Conservation (phyloP, 495 filamentous ascomycete genomes). For the Thozetella sp. region DNA sequence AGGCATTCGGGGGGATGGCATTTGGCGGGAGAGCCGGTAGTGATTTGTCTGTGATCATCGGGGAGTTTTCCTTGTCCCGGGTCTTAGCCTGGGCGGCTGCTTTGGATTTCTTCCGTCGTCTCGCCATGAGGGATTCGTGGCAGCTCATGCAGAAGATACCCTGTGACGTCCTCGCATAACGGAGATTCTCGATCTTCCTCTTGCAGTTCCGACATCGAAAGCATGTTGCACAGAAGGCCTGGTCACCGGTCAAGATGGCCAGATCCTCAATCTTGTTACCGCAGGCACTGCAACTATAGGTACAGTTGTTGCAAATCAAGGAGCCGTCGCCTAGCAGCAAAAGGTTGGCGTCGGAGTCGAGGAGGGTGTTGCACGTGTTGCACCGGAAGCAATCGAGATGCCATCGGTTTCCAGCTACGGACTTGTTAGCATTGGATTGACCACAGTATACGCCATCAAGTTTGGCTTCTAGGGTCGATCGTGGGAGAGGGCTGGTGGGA, state of each 20-base stretch:
- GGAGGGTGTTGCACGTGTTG: slow-evolving; percentile 90
- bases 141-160: slow-evolving; percentile 99
- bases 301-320: slow-evolving; percentile 98
- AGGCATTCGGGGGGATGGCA: slow-evolving; percentile 60
- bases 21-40: slow-evolving; percentile 87
- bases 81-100: slow-evolving; percentile 61
- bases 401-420: slow-evolving; percentile 92
- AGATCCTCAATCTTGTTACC: slow-evolving; percentile 98
- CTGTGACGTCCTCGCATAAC: slow-evolving; percentile 96
- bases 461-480: too few relatives aligned
- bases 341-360: slow-evolving; percentile 98
- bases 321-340: slow-evolving; percentile 96
- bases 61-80: slow-evolving; percentile 58
- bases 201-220: slow-evolving; percentile 99
- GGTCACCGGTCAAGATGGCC: slow-evolving; percentile 96
- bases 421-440: slow-evolving; percentile 7
- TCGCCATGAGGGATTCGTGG: slow-evolving; percentile 97
- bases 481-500: too few relatives aligned
- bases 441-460: not conserved
- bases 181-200: slow-evolving; percentile 95
- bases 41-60: slow-evolving; percentile 86
- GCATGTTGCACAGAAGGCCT: slow-evolving; percentile 98
- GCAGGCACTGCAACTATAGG: slow-evolving; percentile 98
- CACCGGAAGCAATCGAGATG: slow-evolving; percentile 99
- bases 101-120: slow-evolving; percentile 86